Conservation (phyloP, 2,329 filamentous ascomycete species). For the Colletotrichum sp. region DNA sequence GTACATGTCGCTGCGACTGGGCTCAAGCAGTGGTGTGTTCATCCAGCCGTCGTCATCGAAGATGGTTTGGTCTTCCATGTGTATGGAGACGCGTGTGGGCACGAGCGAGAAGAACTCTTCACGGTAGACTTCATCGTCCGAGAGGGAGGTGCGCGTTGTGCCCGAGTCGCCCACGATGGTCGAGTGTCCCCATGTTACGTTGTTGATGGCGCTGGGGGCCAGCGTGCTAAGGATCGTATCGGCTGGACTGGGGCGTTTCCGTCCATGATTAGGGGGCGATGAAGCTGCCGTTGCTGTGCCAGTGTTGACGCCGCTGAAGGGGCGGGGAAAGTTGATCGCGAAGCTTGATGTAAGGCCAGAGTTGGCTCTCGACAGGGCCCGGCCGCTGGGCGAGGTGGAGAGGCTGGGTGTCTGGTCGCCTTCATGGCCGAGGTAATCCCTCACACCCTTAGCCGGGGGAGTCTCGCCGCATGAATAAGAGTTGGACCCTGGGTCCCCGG, state of each 20-base stretch:
- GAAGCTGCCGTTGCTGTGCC: slow-evolving; percentile 36
- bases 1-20: slow-evolving; percentile 51
- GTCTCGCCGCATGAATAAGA: slow-evolving; percentile 68
- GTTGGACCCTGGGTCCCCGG: slow-evolving; percentile 57
- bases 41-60: slow-evolving; percentile 74
- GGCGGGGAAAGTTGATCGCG: slow-evolving; percentile 58
- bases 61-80: slow-evolving; percentile 64
- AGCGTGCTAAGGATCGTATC: slow-evolving; percentile 63
- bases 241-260: slow-evolving; percentile 65
- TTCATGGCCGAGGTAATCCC: slow-evolving; percentile 45
- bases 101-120: slow-evolving; percentile 53
- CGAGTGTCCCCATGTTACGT: slow-evolving; percentile 55
- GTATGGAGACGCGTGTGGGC: slow-evolving; percentile 55
- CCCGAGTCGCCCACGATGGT: slow-evolving; percentile 50
- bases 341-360: slow-evolving; percentile 61
- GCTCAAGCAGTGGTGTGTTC: slow-evolving; percentile 60
- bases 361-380: slow-evolving; percentile 57
- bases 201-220: slow-evolving; percentile 45
- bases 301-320: slow-evolving; percentile 35
- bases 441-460: slow-evolving; percentile 55
- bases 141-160: slow-evolving; percentile 54
- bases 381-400: slow-evolving; percentile 64
- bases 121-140: slow-evolving; percentile 55
- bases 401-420: slow-evolving; percentile 55
- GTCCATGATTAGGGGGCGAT: slow-evolving; percentile 46